A percentile compares a stretch with the other conserved stretches of the same genome.
phyloP scores from a whole-genome alignment of 768 basidiomycete species.

The Panaeolus papilionaceus region DNA sequence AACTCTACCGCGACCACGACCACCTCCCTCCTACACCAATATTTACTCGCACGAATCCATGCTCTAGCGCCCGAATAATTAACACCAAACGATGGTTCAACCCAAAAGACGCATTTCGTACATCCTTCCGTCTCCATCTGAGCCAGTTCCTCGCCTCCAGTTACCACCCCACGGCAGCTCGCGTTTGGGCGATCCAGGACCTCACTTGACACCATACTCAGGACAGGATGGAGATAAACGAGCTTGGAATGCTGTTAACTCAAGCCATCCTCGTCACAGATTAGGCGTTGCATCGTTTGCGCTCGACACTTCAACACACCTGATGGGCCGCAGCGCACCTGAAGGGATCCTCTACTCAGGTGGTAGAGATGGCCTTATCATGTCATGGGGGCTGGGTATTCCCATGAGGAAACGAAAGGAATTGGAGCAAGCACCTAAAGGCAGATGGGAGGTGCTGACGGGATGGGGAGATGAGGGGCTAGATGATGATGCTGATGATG shows the following conservation, averaged over 20 bases:
- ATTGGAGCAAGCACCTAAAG: conserved; percentile 31
- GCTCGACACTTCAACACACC: conserved; percentile 80
- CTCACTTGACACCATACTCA: conserved; percentile 59
- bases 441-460: conserved; percentile 82
- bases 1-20: conserved; percentile 8
- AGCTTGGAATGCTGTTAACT: conserved; percentile 31
- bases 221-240: conserved; percentile 30
- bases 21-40: neutral
- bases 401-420: conserved; percentile 57
- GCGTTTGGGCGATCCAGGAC: conserved; percentile 71
- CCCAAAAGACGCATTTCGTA: conserved; percentile 82
- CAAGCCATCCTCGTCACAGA: conserved; percentile 78
- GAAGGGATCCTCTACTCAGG: conserved; percentile 92
- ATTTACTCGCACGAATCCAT: neutral
- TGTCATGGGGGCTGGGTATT: conserved; percentile 86
- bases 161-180: conserved; percentile 71
- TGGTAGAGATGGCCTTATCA: conserved; percentile 86
- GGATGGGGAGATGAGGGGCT: conserved; percentile 80
- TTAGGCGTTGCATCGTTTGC: conserved; percentile 89
- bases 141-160: conserved; percentile 66
- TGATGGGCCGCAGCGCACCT: conserved; percentile 68
- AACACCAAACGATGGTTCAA: conserved; percentile 37
- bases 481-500: conserved; percentile 71
- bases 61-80: neutral
- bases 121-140: conserved; percentile 77